Evolutionary conservation across 495 filamentous ascomycete genomes (phyloP), one percentile per base, ranked within the genome.

Genomic region (Trichoderma reesei): DNA sequence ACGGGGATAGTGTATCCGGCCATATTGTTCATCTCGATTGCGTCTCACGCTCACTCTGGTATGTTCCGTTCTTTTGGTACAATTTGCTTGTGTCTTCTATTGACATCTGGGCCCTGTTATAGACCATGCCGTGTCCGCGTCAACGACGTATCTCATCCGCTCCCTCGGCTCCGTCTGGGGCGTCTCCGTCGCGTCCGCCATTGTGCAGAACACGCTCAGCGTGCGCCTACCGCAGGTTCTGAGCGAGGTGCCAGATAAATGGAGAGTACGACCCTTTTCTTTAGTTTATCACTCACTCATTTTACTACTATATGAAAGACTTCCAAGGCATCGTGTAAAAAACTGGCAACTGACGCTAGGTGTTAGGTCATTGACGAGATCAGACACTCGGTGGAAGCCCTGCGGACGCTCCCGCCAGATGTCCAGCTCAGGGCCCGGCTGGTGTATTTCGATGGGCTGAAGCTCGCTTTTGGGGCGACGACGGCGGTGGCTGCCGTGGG

Each of bases 91-190:
- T n/a, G n/a, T n/a, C n/a, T n/a, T n/a, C n/a, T n/a, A n/a, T n/a
- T n/a, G n/a, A n/a, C n/a, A n/a, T n/a, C n/a, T n/a, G n/a, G n/a
- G n/a, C n/a, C n/a, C n/a, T n/a, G n/a, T n/a, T 56, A 4, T 65
- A 86, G 86, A 87, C 63, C 84, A 88, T 64, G 85, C 85, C 11
- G 84, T 88, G 10, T 85, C 83, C 0, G 79, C 85, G 1, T 87
- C 85, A 8, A 86, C 82, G 2, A 80, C 83, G 8, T 86, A 87
- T 67, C 78, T 88, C 41, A 81, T 86, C 60, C 83, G 85, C 41
- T 86, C 83, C 5, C 75, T 87, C 8, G 85, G 85, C 10, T 83
- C 79, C 0, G 86, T 88, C 36, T 87, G 83, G 76, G 86, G 85
- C 13, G 85, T 87, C 1, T 83, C 86, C 1, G 75, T 86, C 16